Evolutionary conservation across 2,329 filamentous ascomycete species (phyloP).

Genomic region (Aspergillus carbonarius): DNA sequence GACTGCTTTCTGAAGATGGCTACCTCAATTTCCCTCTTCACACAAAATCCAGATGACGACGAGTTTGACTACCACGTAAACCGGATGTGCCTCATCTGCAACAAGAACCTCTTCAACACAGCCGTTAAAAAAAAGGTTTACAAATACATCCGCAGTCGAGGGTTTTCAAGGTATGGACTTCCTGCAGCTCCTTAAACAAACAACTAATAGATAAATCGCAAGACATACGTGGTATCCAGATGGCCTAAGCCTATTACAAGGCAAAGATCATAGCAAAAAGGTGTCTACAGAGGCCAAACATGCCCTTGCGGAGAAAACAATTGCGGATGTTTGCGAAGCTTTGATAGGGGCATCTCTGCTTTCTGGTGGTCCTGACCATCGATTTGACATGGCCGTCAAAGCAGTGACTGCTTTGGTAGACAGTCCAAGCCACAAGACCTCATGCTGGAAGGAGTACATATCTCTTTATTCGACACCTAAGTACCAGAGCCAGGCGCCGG

Average conservation of each 20-base stretch:
- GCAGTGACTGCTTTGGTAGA: constrained; percentile 63
- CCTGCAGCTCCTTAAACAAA: background rate
- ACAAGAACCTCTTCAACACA: constrained; percentile 79
- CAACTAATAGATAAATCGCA: constrained; percentile 13
- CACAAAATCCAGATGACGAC: constrained; percentile 70
- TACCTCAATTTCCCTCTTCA: constrained; percentile 83
- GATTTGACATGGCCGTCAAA: constrained; percentile 61
- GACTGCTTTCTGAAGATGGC: constrained; percentile 96
- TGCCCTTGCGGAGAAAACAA: constrained; percentile 77
- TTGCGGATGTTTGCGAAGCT: constrained; percentile 93
- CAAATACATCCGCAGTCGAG: constrained; percentile 77
- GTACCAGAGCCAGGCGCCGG: constrained; percentile 65
- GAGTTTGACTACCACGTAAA: constrained; percentile 89
- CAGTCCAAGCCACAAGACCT: constrained; percentile 67
- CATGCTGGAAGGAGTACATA: constrained; percentile 71
- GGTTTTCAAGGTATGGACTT: constrained; percentile 65
- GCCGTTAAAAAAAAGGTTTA: constrained; percentile 65
- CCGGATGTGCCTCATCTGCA: constrained; percentile 88
- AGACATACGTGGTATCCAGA: constrained; percentile 85
- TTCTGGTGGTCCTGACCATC: constrained; percentile 48
- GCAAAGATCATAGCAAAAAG: constrained; percentile 62
- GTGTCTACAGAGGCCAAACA: constrained; percentile 53
- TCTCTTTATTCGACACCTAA: constrained; percentile 64
- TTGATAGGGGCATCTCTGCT: constrained; percentile 82
- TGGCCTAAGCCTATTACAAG: constrained; percentile 68